phyloP scores from a whole-genome alignment of 1,284 basidiomycete genomes.

The Melampsora americana region DNA sequence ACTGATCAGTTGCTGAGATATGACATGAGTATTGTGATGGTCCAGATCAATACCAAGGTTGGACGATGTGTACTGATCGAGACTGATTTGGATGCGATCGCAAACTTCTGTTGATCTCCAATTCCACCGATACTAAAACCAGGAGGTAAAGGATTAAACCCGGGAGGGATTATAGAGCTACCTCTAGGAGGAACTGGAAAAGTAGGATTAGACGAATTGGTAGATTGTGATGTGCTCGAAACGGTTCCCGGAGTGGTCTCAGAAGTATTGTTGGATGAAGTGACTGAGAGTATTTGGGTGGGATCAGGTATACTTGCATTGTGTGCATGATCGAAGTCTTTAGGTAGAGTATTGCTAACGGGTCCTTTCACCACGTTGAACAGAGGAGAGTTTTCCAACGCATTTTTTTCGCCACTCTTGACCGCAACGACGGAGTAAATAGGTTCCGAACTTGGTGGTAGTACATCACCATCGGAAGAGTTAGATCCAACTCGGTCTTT shows the following conservation, averaged over 20 bases:
- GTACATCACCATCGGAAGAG: not conserved
- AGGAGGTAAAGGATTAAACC: conserved; percentile 3
- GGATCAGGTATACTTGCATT: too few species aligned
- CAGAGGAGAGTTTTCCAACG: not conserved
- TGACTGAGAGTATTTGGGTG: too few species aligned
- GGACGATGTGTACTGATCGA: not conserved
- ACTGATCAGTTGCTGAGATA: too few species aligned
- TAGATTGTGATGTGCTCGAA: not conserved
- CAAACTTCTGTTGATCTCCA: not conserved
- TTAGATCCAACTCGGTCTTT: not conserved
- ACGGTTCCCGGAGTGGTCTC: not conserved
- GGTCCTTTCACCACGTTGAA: not conserved
- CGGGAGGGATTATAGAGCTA: not conserved
- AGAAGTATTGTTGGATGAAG: not conserved
- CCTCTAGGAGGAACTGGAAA: not conserved
- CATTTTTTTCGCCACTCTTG: not conserved
- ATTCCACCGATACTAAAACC: not conserved
- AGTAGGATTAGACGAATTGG: not conserved
- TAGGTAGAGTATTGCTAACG: not conserved
- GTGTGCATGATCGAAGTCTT: too few species aligned
- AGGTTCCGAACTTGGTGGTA: not conserved
- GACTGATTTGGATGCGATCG: not conserved
- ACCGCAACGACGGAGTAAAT: not conserved
- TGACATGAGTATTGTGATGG: too few species aligned
- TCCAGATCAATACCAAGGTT: too few species aligned